These are phyloP conservation scores for Macrolepiota dolichaula DNA, from an alignment of 768 basidiomycete species.

Conservation along the genomic window DNA sequence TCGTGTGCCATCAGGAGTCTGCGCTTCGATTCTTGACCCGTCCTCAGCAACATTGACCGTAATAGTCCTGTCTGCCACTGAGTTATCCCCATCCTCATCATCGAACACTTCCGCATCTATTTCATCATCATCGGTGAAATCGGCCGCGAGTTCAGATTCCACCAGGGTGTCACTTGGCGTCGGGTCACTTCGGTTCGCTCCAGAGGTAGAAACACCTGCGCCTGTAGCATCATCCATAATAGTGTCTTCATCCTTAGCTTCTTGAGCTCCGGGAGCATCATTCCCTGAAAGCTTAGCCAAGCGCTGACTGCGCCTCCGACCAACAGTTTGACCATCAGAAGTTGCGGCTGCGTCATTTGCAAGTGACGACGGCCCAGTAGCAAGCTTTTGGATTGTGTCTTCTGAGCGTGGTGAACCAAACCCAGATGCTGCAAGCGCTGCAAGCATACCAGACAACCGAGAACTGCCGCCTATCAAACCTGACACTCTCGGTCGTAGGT, in stretches of 20 bases:
- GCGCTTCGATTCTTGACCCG: conserved; percentile 91
- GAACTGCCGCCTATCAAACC: conserved; percentile 61
- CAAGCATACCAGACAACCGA: conserved; percentile 84
- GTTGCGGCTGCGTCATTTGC: conserved; percentile 26
- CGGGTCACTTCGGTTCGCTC: conserved; percentile 26
- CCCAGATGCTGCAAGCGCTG: conserved; percentile 80
- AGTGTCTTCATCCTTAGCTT: conserved; percentile 10
- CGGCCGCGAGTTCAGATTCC: conserved; percentile 64
- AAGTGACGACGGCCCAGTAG: conserved; percentile 25
- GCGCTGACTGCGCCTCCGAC: conserved; percentile 77
- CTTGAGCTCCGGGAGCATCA: conserved; percentile 8
- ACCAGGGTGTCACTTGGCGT: conserved; percentile 56
- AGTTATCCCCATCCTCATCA: conserved; percentile 76
- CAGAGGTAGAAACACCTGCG: conserved; percentile 17
- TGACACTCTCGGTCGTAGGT: conserved; percentile 85
- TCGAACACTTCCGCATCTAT: conserved; percentile 89
- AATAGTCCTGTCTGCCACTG: conserved; percentile 78
- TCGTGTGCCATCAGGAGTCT: conserved; percentile 94
- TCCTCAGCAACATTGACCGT: conserved; percentile 83
- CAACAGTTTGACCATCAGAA: conserved; percentile 33
- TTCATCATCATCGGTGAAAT: conserved; percentile 85
- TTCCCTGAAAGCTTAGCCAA: conserved; percentile 57
- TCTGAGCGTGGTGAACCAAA: conserved; percentile 51
- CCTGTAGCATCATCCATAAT: conserved; percentile 10
- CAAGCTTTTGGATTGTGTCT: conserved; percentile 22